Evolutionary conservation across 257 asterid species (phyloP), one percentile per base, ranked within the genome.

Genomic region (Gentiana straminea): DNA sequence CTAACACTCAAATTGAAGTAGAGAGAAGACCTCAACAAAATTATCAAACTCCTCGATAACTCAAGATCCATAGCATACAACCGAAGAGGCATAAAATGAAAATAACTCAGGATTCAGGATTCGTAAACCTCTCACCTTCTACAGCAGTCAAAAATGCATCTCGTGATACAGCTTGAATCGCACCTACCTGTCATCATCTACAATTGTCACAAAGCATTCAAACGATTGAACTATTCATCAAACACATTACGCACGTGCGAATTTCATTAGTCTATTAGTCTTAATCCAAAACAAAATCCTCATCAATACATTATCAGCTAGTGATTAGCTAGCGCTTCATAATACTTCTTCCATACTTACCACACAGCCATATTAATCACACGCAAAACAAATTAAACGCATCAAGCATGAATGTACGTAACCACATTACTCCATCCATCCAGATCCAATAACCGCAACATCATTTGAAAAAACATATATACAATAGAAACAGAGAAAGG

Each of bases 111-210:
- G 24, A 41, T 41, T 41, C 8, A 7, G 9, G 46, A 41, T 5
- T 41, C 3, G 11, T n/a, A 13, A 38, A 10, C 8, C 12, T 45
- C 81, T 48, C 76, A 86, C 96, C 72, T 62, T 90, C 98, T 55
- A 70, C 70, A 15, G 94, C 95, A 0, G 86, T 69, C 13, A 84
- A 78, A 70, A 80, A 84, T 39, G 94, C 91, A 51, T 84, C 94
- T 1, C 98, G 89, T 1, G 96, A 67, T 9, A 81, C 95, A 10
- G 98, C 96, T 67, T 90, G 96, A 65, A 77, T 67, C 2, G 95
- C 96, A 58, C 95, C 96, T 43, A 90, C 77, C 98, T 90, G 80
- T 58, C 51, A 68, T 24, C 24, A 24, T 24, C 24, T 24, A 24
- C 24, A 24, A 24, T 24, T 24, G 24, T 24, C 24, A 24, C 24